These are phyloP conservation scores for Sugiyamaella grinbergsii DNA, from an alignment of 1,139 yeast genomes.

Conservation along the genomic window DNA sequence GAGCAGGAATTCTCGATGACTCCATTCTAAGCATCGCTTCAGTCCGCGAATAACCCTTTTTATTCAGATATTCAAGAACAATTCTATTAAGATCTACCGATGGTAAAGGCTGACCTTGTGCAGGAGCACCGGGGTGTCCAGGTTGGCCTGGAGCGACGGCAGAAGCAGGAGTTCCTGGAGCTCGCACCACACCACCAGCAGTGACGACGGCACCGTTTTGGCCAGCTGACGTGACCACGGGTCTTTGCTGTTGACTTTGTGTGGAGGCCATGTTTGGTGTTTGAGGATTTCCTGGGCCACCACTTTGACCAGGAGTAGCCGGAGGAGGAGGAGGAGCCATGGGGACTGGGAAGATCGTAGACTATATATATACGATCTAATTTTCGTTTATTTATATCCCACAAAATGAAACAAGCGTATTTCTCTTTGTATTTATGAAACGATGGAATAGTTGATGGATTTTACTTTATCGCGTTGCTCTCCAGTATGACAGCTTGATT, in stretches of 20 bases:
- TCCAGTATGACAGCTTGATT: background rate
- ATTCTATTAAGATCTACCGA: conserved; percentile 66
- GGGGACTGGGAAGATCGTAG: background rate
- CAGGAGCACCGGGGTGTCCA: conserved; percentile 24
- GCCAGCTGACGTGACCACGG: conserved; percentile 7
- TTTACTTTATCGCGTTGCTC: background rate
- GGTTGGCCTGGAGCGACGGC: conserved; percentile 22
- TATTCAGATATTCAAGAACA: conserved; percentile 86
- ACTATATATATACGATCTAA: no score
- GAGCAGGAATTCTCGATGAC: conserved; percentile 69
- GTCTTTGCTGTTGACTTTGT: conserved; percentile 11
- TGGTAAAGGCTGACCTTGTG: conserved; percentile 22
- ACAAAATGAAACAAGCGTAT: no score
- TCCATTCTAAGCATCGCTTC: conserved; percentile 94
- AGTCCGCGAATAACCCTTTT: conserved; percentile 91
- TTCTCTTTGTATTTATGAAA: no score
- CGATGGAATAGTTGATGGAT: no score
- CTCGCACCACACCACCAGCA: conserved; percentile 1
- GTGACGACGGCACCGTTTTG: conserved; percentile 4
- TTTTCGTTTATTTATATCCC: no score
- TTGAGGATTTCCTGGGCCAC: conserved; percentile 8
- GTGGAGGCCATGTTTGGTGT: conserved; percentile 6
- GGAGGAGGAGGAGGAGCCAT: conserved; percentile 13
- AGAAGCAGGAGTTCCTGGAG: conserved; percentile 18
- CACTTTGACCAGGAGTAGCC: conserved; percentile 5